Base-by-base conservation (phyloP, 306 rosid species). In the Quercus bicolor region DNA sequence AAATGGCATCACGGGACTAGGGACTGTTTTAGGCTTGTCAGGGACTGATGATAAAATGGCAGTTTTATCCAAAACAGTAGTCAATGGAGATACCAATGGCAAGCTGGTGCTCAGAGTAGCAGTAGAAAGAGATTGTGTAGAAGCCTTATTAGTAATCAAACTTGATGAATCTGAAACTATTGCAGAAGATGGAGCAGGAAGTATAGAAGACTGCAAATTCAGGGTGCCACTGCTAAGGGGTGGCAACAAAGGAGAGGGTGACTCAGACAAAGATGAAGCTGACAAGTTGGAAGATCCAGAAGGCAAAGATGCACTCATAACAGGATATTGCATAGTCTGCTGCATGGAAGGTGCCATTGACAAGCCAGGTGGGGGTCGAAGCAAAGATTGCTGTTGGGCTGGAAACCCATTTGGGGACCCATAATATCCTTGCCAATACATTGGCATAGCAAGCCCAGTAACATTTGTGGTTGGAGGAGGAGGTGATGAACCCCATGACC, bases 311-410 rank as follows among this genome's bases (percentile, higher is more conserved):
- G 19, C 29, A 68, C 43, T 78, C 23, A 59, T 45, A 10, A 43
- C 23, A 28, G 82, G 81, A 55, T 82, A 54, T 16, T 82, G 85
- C 73, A 65, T 26, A 19, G 40, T 34, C 40, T 75, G 80, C n/a
- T 68, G 84, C 72, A 68, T 24, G 20, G 76, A 31, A 53, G 72
- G 68, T 29, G 78, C 54, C 62, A 81, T 43, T 55, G 80, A 59
- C 72, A 81, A 57, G 75, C 73, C 75, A 51, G 76, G 76, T 29
- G 70, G 76, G 21, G 76, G 84, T 59, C 52, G 78, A 75, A 75
- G 70, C 76, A 81, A 68, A 75, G 84, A 56, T 57, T 81, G 84
- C 60, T 81, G 84, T 45, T 69, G 80, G 53, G 80, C n/a, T 59
- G 48, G 84, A 60, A 76, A 81, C 73, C 74, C 68, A 76, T 48